Conservation (phyloP, 176 grass and related monocot species). For the Oryza coarctata region DNA sequence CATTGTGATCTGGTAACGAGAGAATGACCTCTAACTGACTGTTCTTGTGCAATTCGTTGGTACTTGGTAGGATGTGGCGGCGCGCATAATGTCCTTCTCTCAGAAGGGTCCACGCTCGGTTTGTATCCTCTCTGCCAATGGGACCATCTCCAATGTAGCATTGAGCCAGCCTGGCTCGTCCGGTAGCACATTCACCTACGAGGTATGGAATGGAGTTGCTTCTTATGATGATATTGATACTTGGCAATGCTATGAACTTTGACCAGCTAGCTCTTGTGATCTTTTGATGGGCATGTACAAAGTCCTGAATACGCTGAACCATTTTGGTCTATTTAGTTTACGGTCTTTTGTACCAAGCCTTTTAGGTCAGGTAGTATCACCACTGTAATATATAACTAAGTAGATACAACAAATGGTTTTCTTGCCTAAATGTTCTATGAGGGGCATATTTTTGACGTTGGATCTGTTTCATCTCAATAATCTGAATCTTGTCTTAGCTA, state of each 20-base stretch:
- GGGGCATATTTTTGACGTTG: background rate
- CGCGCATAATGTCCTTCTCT: slow-evolving; percentile 84
- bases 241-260: background rate
- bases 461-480: background rate
- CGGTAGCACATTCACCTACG: slow-evolving; percentile 75
- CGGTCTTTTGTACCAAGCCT: background rate
- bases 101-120: slow-evolving; percentile 81
- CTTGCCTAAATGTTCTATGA: background rate
- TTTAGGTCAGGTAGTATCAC: background rate
- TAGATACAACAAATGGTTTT: background rate
- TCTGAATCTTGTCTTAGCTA: background rate
- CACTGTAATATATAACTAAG: background rate
- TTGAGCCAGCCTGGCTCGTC: slow-evolving; percentile 59
- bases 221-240: background rate
- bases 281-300: background rate
- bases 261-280: background rate
- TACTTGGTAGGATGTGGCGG: slow-evolving; percentile 80
- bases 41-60: slow-evolving; percentile 17
- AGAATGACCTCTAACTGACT: background rate
- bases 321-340: background rate
- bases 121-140: slow-evolving; percentile 81
- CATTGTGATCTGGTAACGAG: slow-evolving; percentile 12
- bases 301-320: background rate
- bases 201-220: slow-evolving; percentile 38
- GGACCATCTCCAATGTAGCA: slow-evolving; percentile 82